These are phyloP conservation scores for Inga laurina DNA, from an alignment of 306 rosid species.

Conservation along the genomic window DNA sequence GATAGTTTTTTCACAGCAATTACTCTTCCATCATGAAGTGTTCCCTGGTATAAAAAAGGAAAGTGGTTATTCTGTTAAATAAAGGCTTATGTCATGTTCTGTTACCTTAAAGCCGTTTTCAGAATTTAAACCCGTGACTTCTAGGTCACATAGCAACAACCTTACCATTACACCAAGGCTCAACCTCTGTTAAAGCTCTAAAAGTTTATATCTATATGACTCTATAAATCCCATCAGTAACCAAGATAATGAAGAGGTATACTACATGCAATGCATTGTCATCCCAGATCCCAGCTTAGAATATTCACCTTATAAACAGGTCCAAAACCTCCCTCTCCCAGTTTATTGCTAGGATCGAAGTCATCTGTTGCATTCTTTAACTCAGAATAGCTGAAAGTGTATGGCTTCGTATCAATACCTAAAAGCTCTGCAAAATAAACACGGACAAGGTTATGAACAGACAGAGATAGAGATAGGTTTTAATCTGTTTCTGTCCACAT, in stretches of 20 bases:
- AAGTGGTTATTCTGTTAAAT: background rate
- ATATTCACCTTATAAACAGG: background rate
- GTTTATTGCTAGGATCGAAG: conserved; percentile 57
- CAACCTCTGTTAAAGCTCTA: background rate
- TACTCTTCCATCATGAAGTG: too few relatives aligned
- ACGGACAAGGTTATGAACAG: conserved; percentile 16
- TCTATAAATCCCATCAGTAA: background rate
- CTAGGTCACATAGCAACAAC: too few relatives aligned
- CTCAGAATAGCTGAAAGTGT: conserved; percentile 66
- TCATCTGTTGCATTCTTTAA: conserved; percentile 69
- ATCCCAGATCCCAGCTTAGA: background rate
- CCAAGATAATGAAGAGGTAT: background rate
- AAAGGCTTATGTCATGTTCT: background rate
- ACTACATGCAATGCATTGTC: background rate
- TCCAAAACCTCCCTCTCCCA: conserved; percentile 92
- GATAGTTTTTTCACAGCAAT: too few relatives aligned
- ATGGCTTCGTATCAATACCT: conserved; percentile 70
- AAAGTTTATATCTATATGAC: background rate
- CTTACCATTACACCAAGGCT: too few relatives aligned
- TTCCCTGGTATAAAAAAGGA: background rate
- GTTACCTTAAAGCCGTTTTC: background rate
- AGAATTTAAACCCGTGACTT: too few relatives aligned
- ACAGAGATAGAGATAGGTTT: background rate
- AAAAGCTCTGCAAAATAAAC: conserved; percentile 55
- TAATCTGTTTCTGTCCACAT: background rate